These are phyloP conservation scores for Eucalyptus erythrocorys DNA, from an alignment of 345 rosid species.

Conservation along the genomic window DNA sequence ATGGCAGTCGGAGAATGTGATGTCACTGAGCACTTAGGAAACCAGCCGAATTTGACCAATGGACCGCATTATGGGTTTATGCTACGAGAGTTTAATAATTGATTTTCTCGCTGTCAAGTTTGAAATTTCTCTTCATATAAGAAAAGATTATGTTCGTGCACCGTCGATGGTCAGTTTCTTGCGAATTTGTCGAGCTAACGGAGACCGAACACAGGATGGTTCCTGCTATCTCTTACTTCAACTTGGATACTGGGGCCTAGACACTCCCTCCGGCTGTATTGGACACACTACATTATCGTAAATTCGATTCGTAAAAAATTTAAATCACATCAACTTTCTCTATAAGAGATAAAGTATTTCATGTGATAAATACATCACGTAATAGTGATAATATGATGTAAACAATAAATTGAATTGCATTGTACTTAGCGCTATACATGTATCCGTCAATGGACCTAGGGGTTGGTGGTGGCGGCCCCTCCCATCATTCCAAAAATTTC, in stretches of 20 bases:
- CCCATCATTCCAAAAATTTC: not conserved
- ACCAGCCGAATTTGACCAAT: not conserved
- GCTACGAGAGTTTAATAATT: not conserved
- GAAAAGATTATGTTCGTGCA: not conserved
- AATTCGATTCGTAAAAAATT: accelerated
- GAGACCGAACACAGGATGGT: not conserved
- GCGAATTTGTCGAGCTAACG: not conserved
- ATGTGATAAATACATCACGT: accelerated
- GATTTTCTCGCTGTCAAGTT: not conserved
- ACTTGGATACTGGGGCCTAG: not conserved
- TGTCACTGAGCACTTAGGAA: not conserved
- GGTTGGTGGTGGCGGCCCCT: not conserved
- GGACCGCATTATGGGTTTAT: not conserved
- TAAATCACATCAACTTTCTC: not conserved
- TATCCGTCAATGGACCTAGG: not conserved
- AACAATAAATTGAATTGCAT: not conserved
- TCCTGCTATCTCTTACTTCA: not conserved
- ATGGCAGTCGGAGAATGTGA: not conserved
- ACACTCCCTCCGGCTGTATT: not conserved
- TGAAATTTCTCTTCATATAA: not conserved
- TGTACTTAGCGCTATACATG: not conserved
- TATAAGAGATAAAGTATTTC: not conserved
- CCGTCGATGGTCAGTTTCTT: not conserved
- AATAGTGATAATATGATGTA: not conserved
- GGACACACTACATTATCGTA: not conserved